Evolutionary conservation across 2,329 filamentous ascomycete species (phyloP).

Genomic region (Cladosporium sp.): DNA sequence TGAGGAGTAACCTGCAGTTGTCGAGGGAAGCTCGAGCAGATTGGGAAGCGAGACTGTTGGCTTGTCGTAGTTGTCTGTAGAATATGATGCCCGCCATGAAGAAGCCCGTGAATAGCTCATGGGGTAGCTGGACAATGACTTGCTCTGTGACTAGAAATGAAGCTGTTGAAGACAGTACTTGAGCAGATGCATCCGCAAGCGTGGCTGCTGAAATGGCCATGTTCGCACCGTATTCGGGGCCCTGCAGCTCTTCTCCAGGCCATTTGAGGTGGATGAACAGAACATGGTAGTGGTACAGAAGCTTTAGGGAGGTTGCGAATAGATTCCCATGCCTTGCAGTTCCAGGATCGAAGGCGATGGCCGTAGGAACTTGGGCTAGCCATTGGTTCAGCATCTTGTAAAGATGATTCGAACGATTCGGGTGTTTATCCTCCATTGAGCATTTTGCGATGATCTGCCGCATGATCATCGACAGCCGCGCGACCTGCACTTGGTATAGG

Average conservation of each 20-base stretch:
- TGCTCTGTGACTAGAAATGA: neutral
- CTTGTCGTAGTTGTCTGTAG: slow-evolving; percentile 1
- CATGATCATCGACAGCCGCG: slow-evolving; percentile 17
- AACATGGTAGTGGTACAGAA: neutral
- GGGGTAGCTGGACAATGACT: neutral
- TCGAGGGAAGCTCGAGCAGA: slow-evolving; percentile 1
- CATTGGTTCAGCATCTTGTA: slow-evolving; percentile 1
- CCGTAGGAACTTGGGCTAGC: neutral
- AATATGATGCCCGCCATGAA: slow-evolving; percentile 12
- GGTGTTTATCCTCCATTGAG: slow-evolving; percentile 3
- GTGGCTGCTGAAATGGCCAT: neutral
- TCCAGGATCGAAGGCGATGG: neutral
- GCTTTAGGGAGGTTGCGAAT: neutral
- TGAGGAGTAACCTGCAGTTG: slow-evolving; percentile 11
- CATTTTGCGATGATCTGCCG: slow-evolving; percentile 12
- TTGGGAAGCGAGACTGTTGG: neutral
- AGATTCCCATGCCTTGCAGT: neutral
- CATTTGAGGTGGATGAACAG: neutral
- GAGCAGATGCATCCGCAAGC: neutral
- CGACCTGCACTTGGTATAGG: slow-evolving; percentile 17
- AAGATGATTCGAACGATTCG: neutral
- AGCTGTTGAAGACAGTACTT: neutral
- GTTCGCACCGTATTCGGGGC: neutral
- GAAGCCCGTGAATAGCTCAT: slow-evolving; percentile 9
- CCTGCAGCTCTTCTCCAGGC: neutral